A percentile compares a stretch with the other conserved stretches of the same genome.
These are phyloP conservation scores for Sabuloglossum arenarium DNA, from an alignment of 495 filamentous ascomycete species.

Conservation along the genomic window DNA sequence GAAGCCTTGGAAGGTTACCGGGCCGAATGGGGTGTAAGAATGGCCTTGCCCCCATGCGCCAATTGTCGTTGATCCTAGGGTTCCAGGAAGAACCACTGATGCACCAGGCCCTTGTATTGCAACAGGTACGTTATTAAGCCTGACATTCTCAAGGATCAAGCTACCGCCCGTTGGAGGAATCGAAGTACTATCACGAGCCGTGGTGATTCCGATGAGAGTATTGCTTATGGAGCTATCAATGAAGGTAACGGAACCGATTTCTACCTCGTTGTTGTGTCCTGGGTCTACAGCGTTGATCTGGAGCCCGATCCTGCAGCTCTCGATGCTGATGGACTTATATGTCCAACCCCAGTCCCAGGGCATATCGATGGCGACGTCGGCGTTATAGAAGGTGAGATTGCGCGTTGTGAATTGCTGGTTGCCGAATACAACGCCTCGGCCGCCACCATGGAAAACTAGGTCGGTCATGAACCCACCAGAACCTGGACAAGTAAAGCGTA, in stretches of 20 bases:
- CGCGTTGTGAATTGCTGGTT: slow-evolving; percentile 73
- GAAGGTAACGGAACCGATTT: slow-evolving; percentile 23
- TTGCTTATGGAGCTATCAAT: slow-evolving; percentile 19
- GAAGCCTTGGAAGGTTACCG: slow-evolving; percentile 22
- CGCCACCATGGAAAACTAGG: slow-evolving; percentile 50
- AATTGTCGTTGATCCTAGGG: slow-evolving; percentile 31
- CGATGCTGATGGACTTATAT: slow-evolving; percentile 35
- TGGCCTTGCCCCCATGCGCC: slow-evolving; percentile 32
- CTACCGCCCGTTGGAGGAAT: slow-evolving; percentile 26
- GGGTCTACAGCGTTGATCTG: slow-evolving; percentile 38
- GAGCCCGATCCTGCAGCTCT: slow-evolving; percentile 41
- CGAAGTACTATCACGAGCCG: slow-evolving; percentile 12
- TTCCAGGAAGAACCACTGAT: slow-evolving; percentile 33
- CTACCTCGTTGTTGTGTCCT: slow-evolving; percentile 22
- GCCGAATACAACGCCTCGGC: slow-evolving; percentile 38
- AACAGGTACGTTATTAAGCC: slow-evolving; percentile 34
- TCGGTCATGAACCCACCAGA: slow-evolving; percentile 50
- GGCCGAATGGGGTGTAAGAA: slow-evolving; percentile 24
- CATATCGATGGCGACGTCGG: slow-evolving; percentile 37
- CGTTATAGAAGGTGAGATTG: slow-evolving; percentile 43
- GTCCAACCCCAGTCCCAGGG: slow-evolving; percentile 35
- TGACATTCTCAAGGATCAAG: slow-evolving; percentile 47
- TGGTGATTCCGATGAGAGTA: slow-evolving; percentile 16
- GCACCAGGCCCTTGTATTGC: slow-evolving; percentile 33
- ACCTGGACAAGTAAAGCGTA: slow-evolving; percentile 29